Evolutionary conservation across 2,329 filamentous ascomycete genomes (phyloP).

Genomic region (Samsoniella hepiali): DNA sequence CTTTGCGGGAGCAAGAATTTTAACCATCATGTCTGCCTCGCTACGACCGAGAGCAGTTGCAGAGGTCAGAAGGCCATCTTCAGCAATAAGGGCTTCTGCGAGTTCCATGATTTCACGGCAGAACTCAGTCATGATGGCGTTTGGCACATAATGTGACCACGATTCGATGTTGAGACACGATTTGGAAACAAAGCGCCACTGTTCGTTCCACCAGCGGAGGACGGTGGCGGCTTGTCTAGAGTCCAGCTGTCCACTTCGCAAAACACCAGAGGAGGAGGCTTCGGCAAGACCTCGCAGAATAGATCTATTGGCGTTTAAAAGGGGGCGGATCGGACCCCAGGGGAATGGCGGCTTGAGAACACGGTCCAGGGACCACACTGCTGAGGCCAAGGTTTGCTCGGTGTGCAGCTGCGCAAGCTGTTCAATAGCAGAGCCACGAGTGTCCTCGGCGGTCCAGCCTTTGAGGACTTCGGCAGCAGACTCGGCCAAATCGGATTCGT

Average conservation of each 20-base stretch:
- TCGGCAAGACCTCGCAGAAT: conserved; percentile 57
- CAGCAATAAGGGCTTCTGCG: conserved; percentile 77
- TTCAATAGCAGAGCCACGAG: conserved; percentile 39
- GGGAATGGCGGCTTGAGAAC: conserved; percentile 37
- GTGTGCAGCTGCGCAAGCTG: conserved; percentile 40
- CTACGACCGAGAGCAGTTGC: conserved; percentile 43
- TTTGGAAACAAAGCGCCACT: conserved; percentile 78
- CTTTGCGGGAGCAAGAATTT: conserved; percentile 39
- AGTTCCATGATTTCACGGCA: conserved; percentile 95
- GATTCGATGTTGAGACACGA: conserved; percentile 79
- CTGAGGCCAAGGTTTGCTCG: conserved; percentile 40
- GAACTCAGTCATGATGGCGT: conserved; percentile 80
- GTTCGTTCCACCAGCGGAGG: conserved; percentile 75
- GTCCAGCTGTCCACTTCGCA: conserved; percentile 55
- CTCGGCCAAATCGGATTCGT: conserved; percentile 74
- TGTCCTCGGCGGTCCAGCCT: conserved; percentile 66
- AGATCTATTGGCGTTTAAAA: conserved; percentile 56
- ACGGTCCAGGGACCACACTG: conserved; percentile 42
- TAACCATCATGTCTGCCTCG: conserved; percentile 39
- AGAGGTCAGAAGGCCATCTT: conserved; percentile 79
- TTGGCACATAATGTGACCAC: conserved; percentile 77
- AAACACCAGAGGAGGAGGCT: conserved; percentile 50
- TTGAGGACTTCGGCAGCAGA: conserved; percentile 81
- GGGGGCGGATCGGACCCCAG: conserved; percentile 56
- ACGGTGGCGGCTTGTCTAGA: conserved; percentile 62